phyloP scores from a whole-genome alignment of 1,284 basidiomycete species.

The Moesziomyces globuligerus region DNA sequence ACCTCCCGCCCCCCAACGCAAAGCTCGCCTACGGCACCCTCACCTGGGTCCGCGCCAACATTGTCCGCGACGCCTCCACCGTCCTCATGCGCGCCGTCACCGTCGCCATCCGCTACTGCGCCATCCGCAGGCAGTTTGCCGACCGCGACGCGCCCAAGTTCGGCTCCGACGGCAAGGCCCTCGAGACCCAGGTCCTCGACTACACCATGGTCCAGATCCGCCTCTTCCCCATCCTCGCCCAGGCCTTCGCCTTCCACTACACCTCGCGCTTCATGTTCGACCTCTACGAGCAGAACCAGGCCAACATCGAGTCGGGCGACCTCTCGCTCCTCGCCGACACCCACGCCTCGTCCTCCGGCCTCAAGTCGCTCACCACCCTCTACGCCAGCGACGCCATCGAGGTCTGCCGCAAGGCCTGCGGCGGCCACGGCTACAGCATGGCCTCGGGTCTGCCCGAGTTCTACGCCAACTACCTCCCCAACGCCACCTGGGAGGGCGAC shows the following conservation, averaged over 20 bases:
- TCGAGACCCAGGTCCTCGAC: constrained; percentile 68
- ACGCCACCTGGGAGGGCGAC: constrained; percentile 68
- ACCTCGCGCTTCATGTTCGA: constrained; percentile 66
- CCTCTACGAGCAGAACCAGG: constrained; percentile 66
- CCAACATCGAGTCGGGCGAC: constrained; percentile 65
- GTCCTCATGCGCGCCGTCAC: constrained; percentile 67
- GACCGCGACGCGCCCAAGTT: constrained; percentile 67
- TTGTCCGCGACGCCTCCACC: constrained; percentile 65
- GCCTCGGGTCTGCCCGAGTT: constrained; percentile 61
- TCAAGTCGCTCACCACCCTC: constrained; percentile 67
- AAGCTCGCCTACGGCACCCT: constrained; percentile 58
- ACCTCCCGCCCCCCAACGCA: constrained; percentile 51
- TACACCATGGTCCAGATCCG: constrained; percentile 68
- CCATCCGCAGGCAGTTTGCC: constrained; percentile 68
- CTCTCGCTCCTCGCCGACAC: constrained; percentile 68
- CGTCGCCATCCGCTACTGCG: constrained; percentile 68
- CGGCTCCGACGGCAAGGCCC: constrained; percentile 61
- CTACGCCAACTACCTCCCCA: constrained; percentile 59
- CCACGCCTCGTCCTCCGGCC: constrained; percentile 66
- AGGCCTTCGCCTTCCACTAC: constrained; percentile 69
- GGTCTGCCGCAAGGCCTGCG: constrained; percentile 67
- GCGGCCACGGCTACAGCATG: constrained; percentile 68
- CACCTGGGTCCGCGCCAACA: constrained; percentile 66
- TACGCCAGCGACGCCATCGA: constrained; percentile 68
- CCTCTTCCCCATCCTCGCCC: constrained; percentile 68